Evolutionary conservation across 73 alveolate genomes (phyloP), one percentile per base, ranked within the genome.

Genomic region (Paramecium sonneborni): DNA sequence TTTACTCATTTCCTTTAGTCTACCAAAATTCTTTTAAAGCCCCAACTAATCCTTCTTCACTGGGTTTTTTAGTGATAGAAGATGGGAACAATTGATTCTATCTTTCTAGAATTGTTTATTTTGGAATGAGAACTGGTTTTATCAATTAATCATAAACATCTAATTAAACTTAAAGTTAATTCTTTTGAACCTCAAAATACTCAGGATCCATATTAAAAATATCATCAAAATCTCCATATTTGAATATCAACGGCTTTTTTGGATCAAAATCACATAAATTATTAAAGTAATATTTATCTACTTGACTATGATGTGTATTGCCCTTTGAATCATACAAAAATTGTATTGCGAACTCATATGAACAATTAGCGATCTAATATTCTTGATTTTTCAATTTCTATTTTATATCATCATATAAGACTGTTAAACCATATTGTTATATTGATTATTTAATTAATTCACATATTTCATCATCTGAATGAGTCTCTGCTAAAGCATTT

Each of bases 251-350:
- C 11, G 41, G 48, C 41, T 79, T 79, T 0, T 44, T 46, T 5
- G 74, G 90, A 43, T 79, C 90, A 43, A 79, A 43, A 79, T 79
- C 90, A 6, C 6, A 32, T n/a, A 79, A 28, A 43, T 46, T 79
- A 23, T 39, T 43, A 18, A 79, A 41, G 41, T 79, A 79, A 24
- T 3, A 79, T 5, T 43, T 79, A 24, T 79, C 90, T 5, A 79
- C 74, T 23, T 7, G 6, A 41, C 12, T 3, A 79, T 79, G 23
- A 79, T 79, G 90, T 43, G 90, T 52, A 2, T 9, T 8, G 28
- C 41, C 39, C 20, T 39, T 39, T 46, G 10, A 39, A 2, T 79
- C 69, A 21, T 39, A 12, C 18, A 79, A 2, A 12, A 30, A 79
- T 46, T 79, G 8, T 9, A 79, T 39, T 3, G 90, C 41, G 12